phyloP scores from a whole-genome alignment of 148 eudicot species.

The Rheum nobile region DNA sequence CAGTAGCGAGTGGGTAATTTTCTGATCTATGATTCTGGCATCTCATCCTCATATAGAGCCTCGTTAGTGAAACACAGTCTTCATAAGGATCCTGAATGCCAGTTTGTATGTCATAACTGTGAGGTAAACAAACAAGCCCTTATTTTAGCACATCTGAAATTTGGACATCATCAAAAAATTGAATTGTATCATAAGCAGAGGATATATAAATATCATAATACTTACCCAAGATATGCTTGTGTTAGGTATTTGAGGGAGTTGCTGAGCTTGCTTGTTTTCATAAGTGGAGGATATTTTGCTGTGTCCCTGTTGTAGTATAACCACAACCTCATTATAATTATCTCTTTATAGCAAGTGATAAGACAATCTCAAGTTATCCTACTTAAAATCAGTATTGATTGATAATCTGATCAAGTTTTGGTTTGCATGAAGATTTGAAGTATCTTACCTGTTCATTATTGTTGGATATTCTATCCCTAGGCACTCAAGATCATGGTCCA shows the following conservation, averaged over 20 bases:
- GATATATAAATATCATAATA: background rate
- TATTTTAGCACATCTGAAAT: background rate
- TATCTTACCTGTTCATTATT: constrained; percentile 42
- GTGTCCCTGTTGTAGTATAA: constrained; percentile 42
- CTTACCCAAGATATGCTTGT: constrained; percentile 58
- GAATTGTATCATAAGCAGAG: background rate
- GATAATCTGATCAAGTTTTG: background rate
- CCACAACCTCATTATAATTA: background rate
- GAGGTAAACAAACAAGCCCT: background rate
- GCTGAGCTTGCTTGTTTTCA: constrained; percentile 79
- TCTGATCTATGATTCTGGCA: constrained; percentile 31
- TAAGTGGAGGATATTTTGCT: constrained; percentile 52
- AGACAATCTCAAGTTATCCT: background rate
- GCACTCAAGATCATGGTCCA: constrained; percentile 55
- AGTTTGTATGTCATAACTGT: constrained; percentile 59
- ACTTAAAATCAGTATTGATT: background rate
- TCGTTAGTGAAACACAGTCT: constrained; percentile 58
- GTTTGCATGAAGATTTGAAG: background rate
- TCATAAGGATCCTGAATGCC: constrained; percentile 58
- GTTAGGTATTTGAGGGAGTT: constrained; percentile 64
- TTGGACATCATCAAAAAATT: background rate
- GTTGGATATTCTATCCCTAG: constrained; percentile 54
- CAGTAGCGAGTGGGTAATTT: background rate
- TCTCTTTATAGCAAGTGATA: background rate
- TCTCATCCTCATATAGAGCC: constrained; percentile 64